A percentile compares a stretch with the other conserved stretches of the same genome.
phyloP scores from a whole-genome alignment of 257 asterid species.

The Solanum etuberosum region DNA sequence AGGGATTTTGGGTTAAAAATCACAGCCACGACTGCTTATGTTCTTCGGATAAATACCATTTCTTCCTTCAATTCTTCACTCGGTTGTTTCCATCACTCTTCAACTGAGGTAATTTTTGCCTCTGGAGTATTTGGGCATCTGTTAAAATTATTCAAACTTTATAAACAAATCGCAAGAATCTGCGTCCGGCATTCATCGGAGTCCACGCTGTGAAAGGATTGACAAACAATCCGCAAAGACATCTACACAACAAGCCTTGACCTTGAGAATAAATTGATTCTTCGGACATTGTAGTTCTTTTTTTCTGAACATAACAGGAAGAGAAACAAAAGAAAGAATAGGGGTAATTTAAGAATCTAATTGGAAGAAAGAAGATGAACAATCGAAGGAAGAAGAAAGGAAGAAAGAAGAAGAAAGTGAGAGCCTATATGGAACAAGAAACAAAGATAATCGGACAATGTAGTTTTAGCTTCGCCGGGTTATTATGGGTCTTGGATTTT shows the following conservation, averaged over 20 bases:
- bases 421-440: not conserved
- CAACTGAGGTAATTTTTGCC: not conserved
- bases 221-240: not conserved
- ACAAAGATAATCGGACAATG: not conserved
- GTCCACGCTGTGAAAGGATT: not conserved
- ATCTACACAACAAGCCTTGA: not conserved
- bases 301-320: not conserved
- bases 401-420: not conserved
- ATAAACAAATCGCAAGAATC: not conserved
- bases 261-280: not conserved
- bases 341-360: not conserved
- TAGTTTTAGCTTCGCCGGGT: not conserved
- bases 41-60: not conserved
- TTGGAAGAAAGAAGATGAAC: not conserved
- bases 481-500: not conserved
- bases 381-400: not conserved
- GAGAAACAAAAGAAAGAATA: not conserved
- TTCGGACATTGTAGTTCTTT: not conserved
- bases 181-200: not conserved
- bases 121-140: not conserved
- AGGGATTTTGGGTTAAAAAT: not conserved
- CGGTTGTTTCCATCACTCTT: not conserved
- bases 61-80: not conserved
- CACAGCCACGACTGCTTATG: not conserved
- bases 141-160: not conserved